Base-by-base conservation (phyloP, 345 rosid genomes). In the Eucalyptus paniculata region DNA sequence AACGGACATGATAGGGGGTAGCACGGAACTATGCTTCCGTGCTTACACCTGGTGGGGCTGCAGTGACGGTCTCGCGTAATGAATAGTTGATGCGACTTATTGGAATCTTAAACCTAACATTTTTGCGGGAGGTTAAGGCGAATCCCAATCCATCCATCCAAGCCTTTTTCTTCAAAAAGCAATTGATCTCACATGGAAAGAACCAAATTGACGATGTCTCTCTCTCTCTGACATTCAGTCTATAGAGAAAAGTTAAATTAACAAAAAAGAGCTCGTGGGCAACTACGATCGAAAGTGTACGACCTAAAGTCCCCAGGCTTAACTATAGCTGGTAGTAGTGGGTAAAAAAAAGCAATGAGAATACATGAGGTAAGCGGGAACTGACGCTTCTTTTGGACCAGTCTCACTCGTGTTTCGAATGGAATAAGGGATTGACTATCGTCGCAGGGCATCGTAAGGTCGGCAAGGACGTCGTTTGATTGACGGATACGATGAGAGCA, bases 41-140 rank as follows among this genome's bases (percentile, higher is more conserved):
- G 21, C 45, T 37, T 34, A 37, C 14, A 3, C 28, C 2, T 0
- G 15, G 5, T 72, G 44, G 26, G 7, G 2, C 26, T 19, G 2
- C 3, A 2, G 21, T 5, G 6, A 9, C 0, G 0, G 3, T 23
- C 45, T 72, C 26, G 2, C 14, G 8, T 18, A 37, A 19, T 10
- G 10, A 40, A 15, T 69, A 69, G 7, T 69, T 69, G 14, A 37
- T 37, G 24, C 34, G 4, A 23, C 40, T 18, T 13, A 72, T 72
- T 11, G 4, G 5, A 37, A 42, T 12, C 82, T 72, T 19, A 21
- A 72, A 72, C 13, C 44, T 19, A 21, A 72, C 45, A 18, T 72
- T 65, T 17, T 34, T 2, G 0, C 11, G 0, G 6, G 77, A 8
- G 77, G 21, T n/a, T 53, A 65, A n/a, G 40, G 77, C 1, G 1